Evolutionary conservation across 768 basidiomycete species (phyloP), one percentile per base, ranked within the genome.

Genomic region (Agrocybe pediades): DNA sequence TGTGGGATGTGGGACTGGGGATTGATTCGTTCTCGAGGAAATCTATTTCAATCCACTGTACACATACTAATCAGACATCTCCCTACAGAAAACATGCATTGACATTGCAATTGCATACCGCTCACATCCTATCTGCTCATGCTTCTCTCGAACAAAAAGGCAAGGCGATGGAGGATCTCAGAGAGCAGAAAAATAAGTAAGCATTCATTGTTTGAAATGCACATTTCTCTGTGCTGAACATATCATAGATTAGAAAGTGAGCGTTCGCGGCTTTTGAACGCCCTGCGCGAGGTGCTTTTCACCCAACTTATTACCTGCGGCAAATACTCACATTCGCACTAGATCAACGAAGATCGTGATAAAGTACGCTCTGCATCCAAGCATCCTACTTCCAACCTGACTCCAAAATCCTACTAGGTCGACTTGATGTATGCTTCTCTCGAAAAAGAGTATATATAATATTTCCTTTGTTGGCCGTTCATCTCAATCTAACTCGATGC

Each of bases 291-390:
- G 81, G 89, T 87, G 64, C 30, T 77, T 19, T 51, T 15, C 56
- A 16, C 41, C 25, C 19, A 53, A 45, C 11, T 20, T 9, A 5
- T 42, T 17, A 6, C 17, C 24, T 44, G n/a, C n/a, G n/a, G n/a
- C n/a, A 8, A 19, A 21, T 21, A 16, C 39, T 23, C 13, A 11
- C 24, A 46, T 46, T 43, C 24, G 48, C 15, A 27, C 13, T 29
- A 91, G 87, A 78, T 92, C 17, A 92, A 92, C 63, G 87, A 88
- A 65, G 90, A 92, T 68, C 80, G 89, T 13, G 90, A 92, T 73
- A 88, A 88, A 78, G 78, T 71, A 59, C 54, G 65, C 41, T 17
- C 16, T 39, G 11, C 13, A 15, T 21, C 27, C 23, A 23, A 23
- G 2, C 11, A 4, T 23, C 17, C 2, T 43, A 17, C 45, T 26